Percentiles rank a stretch among this genome's conserved stretches.
Conservation (phyloP, 495 filamentous ascomycete genomes). For the Penicillium simplicissimum region DNA sequence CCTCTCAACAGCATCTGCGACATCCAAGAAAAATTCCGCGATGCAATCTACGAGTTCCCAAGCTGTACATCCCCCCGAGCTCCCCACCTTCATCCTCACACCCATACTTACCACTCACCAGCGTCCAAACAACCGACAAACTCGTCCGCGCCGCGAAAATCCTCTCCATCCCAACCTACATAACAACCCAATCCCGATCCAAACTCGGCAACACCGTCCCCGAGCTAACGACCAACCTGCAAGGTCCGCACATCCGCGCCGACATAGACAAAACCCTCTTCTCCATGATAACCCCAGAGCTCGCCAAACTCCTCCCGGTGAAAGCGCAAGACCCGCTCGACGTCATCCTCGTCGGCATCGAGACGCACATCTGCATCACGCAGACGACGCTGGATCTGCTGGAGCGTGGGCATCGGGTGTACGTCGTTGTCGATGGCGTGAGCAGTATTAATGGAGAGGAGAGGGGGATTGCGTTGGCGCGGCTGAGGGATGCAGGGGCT, state of each 20-base stretch:
- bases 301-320: constrained; percentile 37
- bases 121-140: constrained; percentile 43
- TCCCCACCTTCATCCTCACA: too few species aligned
- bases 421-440: constrained; percentile 88
- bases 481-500: constrained; percentile 75
- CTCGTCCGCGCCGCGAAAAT: constrained; percentile 49
- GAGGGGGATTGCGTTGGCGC: constrained; percentile 71
- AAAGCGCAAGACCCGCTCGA: constrained; percentile 23
- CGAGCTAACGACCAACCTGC: constrained; percentile 57
- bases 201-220: constrained; percentile 76
- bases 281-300: constrained; percentile 69
- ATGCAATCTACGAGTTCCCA: constrained; percentile 79
- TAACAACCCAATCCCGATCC: constrained; percentile 78
- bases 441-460: constrained; percentile 83
- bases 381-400: constrained; percentile 87
- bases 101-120: too few species aligned
- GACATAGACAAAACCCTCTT: constrained; percentile 85
- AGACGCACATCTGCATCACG: constrained; percentile 91
- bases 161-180: constrained; percentile 75
- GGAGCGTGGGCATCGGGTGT: constrained; percentile 73
- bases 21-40: constrained; percentile 89
- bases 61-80: too few species aligned
- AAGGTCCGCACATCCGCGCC: constrained; percentile 44
- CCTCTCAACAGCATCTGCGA: constrained; percentile 76
- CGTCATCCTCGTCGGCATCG: constrained; percentile 72